Evolutionary conservation across 352 stramenopile genomes (phyloP), one percentile per base, ranked within the genome.

Genomic region (Blastocystis hominis): DNA sequence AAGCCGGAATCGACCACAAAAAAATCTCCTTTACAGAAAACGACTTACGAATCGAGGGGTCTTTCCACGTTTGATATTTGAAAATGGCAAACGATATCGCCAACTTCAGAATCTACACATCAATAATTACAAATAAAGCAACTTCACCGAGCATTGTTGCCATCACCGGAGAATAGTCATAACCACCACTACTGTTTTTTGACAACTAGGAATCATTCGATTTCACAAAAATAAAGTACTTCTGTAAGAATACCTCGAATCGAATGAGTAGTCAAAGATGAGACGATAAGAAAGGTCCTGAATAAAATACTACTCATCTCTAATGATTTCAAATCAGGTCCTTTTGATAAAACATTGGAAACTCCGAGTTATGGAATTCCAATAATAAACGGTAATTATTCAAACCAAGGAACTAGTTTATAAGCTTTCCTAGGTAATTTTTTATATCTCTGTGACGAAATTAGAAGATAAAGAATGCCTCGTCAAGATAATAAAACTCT

Each of bases 401-500:
- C 50, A 56, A 56, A 56, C 50, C 50, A 56, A 56, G 50, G 50
- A 56, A 56, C 50, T 56, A 20, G 9, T 56, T 20, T 30, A 30
- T 30, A 30, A 30, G 24, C 24, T 30, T 30, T 30, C 24, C 24
- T 30, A 30, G 24, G 24, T 30, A 30, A 30, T 30, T 30, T 30
- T 30, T 30, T 30, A 30, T 30, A 30, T 44, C n/a, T 69, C 10
- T 42, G 7, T 69, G 24, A 44, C 9, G 50, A 53, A 13, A 20
- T 7, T 61, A 78, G 68, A 61, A 9, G 38, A 20, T 56, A 56
- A 38, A 78, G 42, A 66, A 86, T 86, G 79, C 91, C 90, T 40
- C 91, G 91, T 90, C 96, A 95, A 92, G 94, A 98, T 88, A 97
- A 98, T 89, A 98, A 98, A 91, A 95, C 97, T 89, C 98, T 98